Base-by-base conservation (phyloP, 257 asterid genomes). In the Solanum raphanifolium region DNA sequence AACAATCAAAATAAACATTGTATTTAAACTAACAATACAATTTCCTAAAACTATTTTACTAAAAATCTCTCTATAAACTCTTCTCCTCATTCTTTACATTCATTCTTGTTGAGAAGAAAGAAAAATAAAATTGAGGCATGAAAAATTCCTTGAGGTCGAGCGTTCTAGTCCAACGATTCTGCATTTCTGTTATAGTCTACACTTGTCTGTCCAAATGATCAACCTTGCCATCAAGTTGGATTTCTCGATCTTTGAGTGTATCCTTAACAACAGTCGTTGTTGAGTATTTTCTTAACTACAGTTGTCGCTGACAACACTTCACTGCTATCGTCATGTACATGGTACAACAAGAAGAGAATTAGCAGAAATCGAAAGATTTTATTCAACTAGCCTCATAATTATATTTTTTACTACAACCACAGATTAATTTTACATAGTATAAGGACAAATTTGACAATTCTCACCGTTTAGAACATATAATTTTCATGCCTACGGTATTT, bases 351-450 rank as follows among this genome's bases (percentile, higher is more conserved):
- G 66, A 58, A 58, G 13, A 7, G 27, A 58, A 58, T 21, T 20
- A 58, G 27, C 5, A 58, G 0, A 58, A 58, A 58, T 58, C 1
- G 3, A 16, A 52, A 16, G 23, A 48, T 48, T 48, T 48, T 48
- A 48, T 1, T 1, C 1, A 48, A 48, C 9, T 48, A 16, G 8
- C 23, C 3, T 48, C 21, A 48, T 48, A 48, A 48, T 48, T 48
- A 48, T 48, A 15, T 48, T 48, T 48, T 48, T 48, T 15, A 48
- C 0, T 48, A 5, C 21, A 48, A 48, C 9, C 21, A 48, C 60
- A 0, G 0, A 52, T 52, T 3, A 52, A 6, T 18, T 18, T 52
- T 18, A 52, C n/a, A 16, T 7, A 0, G 0, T 18, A 18, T 1
- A 52, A 52, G 62, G n/a, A 16, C 9, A 18, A 52, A 18, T 18